phyloP scores from a whole-genome alignment of 225 moss, liverwort and hornwort species.

The Ulota crispa region DNA sequence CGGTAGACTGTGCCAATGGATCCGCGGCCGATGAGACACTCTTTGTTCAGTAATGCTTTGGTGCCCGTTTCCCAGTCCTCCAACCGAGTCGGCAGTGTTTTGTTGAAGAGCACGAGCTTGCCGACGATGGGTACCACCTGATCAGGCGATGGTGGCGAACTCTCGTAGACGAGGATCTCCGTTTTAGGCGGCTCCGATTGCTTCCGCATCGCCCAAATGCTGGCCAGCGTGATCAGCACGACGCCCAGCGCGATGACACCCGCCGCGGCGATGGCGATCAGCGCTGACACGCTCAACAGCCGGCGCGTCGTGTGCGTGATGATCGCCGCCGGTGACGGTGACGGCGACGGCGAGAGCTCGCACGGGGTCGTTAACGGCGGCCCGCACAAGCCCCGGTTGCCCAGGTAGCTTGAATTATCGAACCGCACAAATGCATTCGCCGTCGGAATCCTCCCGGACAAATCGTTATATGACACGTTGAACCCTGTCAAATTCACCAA shows the following conservation, averaged over 20 bases:
- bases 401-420: slow-evolving; percentile 63
- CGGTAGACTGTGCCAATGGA: slow-evolving; percentile 79
- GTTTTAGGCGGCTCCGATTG: slow-evolving; percentile 43
- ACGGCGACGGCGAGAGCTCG: slow-evolving; percentile 2
- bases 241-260: slow-evolving; percentile 74
- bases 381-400: slow-evolving; percentile 72
- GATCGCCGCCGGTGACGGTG: slow-evolving; percentile 17
- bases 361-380: slow-evolving; percentile 57
- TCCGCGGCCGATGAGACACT: slow-evolving; percentile 89
- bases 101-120: slow-evolving; percentile 91
- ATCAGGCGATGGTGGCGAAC: slow-evolving; percentile 78
- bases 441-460: slow-evolving; percentile 61
- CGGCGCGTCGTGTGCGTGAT: slow-evolving; percentile 32
- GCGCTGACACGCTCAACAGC: slow-evolving; percentile 69
- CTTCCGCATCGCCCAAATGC: slow-evolving; percentile 56
- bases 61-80: slow-evolving; percentile 96
- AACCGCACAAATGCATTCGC: slow-evolving; percentile 50
- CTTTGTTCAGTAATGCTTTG: slow-evolving; percentile 72
- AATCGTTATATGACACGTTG: slow-evolving; percentile 69
- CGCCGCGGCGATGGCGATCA: slow-evolving; percentile 80
- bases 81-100: slow-evolving; percentile 69
- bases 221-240: slow-evolving; percentile 63
- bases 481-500: slow-evolving; percentile 47
- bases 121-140: slow-evolving; percentile 75
- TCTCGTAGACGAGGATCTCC: slow-evolving; percentile 80